Percentiles rank a stretch among this genome's conserved stretches.
Conservation (phyloP, 352 stramenopile genomes). For the Globisporangium acanthophoron region DNA sequence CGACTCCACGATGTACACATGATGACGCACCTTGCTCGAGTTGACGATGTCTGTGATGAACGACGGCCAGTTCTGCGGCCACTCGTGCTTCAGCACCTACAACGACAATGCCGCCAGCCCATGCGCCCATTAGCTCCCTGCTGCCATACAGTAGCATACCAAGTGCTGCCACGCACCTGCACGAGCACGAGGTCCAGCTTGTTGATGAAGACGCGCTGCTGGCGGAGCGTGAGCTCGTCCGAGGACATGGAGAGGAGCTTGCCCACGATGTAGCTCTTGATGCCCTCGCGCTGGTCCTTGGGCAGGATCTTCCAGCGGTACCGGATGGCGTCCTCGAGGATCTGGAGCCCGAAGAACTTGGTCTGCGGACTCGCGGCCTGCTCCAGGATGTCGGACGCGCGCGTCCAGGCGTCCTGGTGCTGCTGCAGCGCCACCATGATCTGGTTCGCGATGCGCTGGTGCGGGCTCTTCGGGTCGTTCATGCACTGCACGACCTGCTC, state of each 20-base stretch:
- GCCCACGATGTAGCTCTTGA: slow-evolving; percentile 98
- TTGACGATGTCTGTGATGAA: slow-evolving; percentile 97
- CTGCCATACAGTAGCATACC: slow-evolving; percentile 23
- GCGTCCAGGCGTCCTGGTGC: slow-evolving; percentile 90
- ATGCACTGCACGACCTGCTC: slow-evolving; percentile 96
- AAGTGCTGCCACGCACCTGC: slow-evolving; percentile 20
- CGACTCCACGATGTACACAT: background rate
- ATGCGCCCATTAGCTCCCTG: no score
- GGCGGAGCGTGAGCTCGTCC: slow-evolving; percentile 83
- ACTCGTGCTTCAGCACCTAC: slow-evolving; percentile 99
- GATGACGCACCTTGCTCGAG: slow-evolving; percentile 77
- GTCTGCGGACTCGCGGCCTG: slow-evolving; percentile 82
- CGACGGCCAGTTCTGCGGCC: slow-evolving; percentile 99
- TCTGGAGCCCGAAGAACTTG: slow-evolving; percentile 93
- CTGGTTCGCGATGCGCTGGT: slow-evolving; percentile 89
- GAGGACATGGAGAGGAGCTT: slow-evolving; percentile 94
- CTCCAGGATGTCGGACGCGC: slow-evolving; percentile 96
- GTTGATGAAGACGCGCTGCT: slow-evolving; percentile 92
- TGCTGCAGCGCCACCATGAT: slow-evolving; percentile 93
- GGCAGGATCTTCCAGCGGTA: slow-evolving; percentile 96
- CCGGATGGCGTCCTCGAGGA: slow-evolving; percentile 97
- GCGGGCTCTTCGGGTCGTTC: slow-evolving; percentile 93
- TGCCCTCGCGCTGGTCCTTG: slow-evolving; percentile 95
- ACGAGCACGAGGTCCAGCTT: slow-evolving; percentile 97
- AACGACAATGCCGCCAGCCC: no score